phyloP scores from a whole-genome alignment of 805 yeast species.

The Cyberlindnera amylophila region DNA sequence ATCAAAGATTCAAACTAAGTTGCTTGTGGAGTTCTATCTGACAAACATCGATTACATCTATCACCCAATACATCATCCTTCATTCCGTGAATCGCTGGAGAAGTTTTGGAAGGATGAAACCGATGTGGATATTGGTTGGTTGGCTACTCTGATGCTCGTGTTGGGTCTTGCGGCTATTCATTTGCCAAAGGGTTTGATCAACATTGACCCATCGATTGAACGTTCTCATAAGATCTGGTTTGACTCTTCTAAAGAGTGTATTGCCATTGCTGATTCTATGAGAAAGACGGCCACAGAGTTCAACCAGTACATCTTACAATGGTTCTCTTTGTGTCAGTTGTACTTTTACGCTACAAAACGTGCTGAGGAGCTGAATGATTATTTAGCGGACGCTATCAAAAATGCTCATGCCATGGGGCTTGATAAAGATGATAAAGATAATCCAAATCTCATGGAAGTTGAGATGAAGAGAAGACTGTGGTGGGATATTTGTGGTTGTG shows the following conservation, averaged over 20 bases:
- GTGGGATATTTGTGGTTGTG: constrained; percentile 31
- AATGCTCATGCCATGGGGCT: constrained; percentile 26
- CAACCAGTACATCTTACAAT: constrained; percentile 22
- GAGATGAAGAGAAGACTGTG: constrained; percentile 32
- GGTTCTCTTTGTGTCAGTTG: constrained; percentile 27
- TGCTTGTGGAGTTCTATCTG: constrained; percentile 27
- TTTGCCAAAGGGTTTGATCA: constrained; percentile 26
- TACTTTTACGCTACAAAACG: constrained; percentile 29
- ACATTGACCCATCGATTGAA: constrained; percentile 23
- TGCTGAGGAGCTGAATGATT: constrained; percentile 24
- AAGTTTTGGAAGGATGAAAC: constrained; percentile 21
- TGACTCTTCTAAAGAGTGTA: constrained; percentile 26
- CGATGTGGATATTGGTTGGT: constrained; percentile 25
- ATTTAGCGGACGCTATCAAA: constrained; percentile 22
- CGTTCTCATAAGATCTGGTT: constrained; percentile 28
- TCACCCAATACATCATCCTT: constrained; percentile 30
- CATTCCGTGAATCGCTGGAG: constrained; percentile 19
- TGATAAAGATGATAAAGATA: constrained; percentile 24
- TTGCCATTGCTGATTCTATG: constrained; percentile 17
- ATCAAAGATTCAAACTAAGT: constrained; percentile 23
- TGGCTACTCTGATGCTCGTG: constrained; percentile 24
- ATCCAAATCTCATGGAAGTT: constrained; percentile 23
- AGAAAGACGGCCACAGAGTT: constrained; percentile 14
- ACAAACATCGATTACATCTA: constrained; percentile 29
- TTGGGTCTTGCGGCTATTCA: constrained; percentile 26